These are phyloP conservation scores for Dianthus caryophyllus DNA, from an alignment of 148 eudicot genomes.

Conservation along the genomic window DNA sequence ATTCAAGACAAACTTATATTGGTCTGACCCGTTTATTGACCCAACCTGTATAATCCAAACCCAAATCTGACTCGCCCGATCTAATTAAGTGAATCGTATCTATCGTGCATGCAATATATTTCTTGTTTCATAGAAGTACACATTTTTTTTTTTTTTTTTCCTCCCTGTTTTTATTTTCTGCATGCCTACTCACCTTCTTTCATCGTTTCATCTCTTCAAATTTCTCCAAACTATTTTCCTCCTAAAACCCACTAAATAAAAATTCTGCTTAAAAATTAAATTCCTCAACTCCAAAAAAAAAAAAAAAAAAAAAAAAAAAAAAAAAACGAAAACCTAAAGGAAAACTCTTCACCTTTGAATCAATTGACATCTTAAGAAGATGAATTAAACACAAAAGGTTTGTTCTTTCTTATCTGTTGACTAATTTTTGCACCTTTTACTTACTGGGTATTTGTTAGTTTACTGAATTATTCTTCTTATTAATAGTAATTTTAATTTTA, in stretches of 20 bases:
- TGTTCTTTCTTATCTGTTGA: conserved; percentile 14
- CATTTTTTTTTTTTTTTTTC: not conserved
- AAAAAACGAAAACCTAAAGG: not conserved
- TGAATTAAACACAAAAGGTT: conserved; percentile 9
- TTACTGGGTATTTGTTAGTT: not conserved
- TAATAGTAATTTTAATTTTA: not conserved
- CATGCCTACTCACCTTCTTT: conserved; percentile 14
- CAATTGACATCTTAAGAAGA: not conserved
- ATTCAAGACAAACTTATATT: too few species aligned
- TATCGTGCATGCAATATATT: conserved; percentile 45
- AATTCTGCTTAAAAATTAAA: too few species aligned
- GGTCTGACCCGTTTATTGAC: too few species aligned
- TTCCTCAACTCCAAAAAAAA: not conserved
- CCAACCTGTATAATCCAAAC: too few species aligned
- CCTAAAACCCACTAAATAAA: too few species aligned
- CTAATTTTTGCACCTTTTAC: not conserved
- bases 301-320: not conserved
- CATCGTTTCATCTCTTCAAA: conserved; percentile 2
- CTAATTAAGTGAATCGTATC: too few species aligned
- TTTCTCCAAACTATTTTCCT: not conserved
- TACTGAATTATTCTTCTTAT: conserved; percentile 4
- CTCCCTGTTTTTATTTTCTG: not conserved
- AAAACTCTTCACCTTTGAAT: conserved; percentile 2
- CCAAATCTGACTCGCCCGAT: too few species aligned
- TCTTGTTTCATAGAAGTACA: conserved; percentile 4